Conservation (phyloP, 352 stramenopile species). For the Phytopythium oedochilum region DNA sequence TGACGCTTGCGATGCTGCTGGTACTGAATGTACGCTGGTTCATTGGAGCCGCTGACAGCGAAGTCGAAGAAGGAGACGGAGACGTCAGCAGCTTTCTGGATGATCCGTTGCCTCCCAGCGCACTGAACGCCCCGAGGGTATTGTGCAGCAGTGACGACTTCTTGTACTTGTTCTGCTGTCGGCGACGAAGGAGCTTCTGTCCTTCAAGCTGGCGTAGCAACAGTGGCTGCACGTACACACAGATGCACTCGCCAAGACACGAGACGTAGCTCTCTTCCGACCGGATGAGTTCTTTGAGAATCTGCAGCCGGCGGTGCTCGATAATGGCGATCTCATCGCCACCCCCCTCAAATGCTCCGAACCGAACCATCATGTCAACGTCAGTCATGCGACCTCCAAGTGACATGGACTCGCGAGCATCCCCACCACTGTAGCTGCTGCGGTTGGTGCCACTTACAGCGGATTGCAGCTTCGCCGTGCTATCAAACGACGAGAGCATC, state of each 20-base stretch:
- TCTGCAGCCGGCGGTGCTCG: conserved; percentile 63
- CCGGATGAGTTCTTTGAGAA: conserved; percentile 80
- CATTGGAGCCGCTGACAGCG: background rate
- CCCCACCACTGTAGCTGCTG: conserved; percentile 1
- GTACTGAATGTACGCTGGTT: conserved; percentile 33
- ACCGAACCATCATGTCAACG: conserved; percentile 23
- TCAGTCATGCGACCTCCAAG: conserved; percentile 13
- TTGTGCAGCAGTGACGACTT: conserved; percentile 46
- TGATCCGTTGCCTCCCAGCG: conserved; percentile 4
- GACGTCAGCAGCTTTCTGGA: conserved; percentile 1
- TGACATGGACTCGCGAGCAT: background rate
- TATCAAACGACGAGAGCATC: conserved; percentile 28
- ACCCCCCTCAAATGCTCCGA: conserved; percentile 16
- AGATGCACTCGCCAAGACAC: conserved; percentile 81
- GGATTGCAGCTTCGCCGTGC: conserved; percentile 10
- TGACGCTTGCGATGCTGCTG: conserved; percentile 41
- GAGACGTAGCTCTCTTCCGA: conserved; percentile 83
- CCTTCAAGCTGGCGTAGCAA: conserved; percentile 76
- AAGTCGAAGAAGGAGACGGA: conserved; percentile 3
- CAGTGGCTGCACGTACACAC: conserved; percentile 76
- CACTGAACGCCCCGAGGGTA: conserved; percentile 4
- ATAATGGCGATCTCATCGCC: conserved; percentile 51
- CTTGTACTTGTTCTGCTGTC: conserved; percentile 57
- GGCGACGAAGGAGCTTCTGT: conserved; percentile 55
- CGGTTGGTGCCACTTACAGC: background rate